Evolutionary conservation across 1,139 yeast genomes (phyloP).

Genomic region (Taphrina wiesneri): DNA sequence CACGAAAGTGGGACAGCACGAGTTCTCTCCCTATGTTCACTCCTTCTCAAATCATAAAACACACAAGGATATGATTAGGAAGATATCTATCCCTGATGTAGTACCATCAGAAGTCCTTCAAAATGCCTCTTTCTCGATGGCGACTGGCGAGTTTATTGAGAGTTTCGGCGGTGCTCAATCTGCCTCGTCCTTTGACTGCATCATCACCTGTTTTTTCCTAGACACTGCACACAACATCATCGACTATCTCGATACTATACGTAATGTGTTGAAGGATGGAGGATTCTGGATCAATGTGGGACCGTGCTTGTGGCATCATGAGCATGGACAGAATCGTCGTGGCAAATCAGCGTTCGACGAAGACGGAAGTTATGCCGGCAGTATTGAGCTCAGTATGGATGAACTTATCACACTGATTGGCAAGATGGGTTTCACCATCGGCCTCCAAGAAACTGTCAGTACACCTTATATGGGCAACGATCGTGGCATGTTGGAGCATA

Average conservation of each 20-base stretch:
- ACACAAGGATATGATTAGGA: constrained; percentile 57
- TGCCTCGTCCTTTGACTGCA: constrained; percentile 50
- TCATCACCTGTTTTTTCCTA: constrained; percentile 73
- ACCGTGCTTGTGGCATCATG: constrained; percentile 84
- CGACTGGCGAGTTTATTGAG: constrained; percentile 78
- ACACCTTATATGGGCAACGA: constrained; percentile 61
- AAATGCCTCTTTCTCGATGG: constrained; percentile 58
- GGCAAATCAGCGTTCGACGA: constrained; percentile 39
- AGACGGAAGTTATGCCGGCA: constrained; percentile 50
- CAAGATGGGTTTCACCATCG: constrained; percentile 58
- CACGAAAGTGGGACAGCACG: constrained; percentile 57
- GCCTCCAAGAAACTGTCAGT: constrained; percentile 52
- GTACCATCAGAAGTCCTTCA: constrained; percentile 40
- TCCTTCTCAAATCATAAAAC: constrained; percentile 67
- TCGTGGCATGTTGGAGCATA: constrained; percentile 58
- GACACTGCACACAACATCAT: constrained; percentile 77
- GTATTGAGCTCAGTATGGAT: constrained; percentile 65
- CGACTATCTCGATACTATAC: constrained; percentile 64
- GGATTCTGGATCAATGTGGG: constrained; percentile 85
- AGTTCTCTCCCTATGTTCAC: constrained; percentile 71
- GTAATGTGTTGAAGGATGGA: constrained; percentile 54
- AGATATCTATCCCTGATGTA: constrained; percentile 51
- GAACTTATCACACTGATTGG: constrained; percentile 57
- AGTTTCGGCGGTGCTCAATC: constrained; percentile 55
- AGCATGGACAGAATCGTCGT: constrained; percentile 6